Base-by-base conservation (phyloP, 495 filamentous ascomycete species). In the Aspergillus coremiiformis region DNA sequence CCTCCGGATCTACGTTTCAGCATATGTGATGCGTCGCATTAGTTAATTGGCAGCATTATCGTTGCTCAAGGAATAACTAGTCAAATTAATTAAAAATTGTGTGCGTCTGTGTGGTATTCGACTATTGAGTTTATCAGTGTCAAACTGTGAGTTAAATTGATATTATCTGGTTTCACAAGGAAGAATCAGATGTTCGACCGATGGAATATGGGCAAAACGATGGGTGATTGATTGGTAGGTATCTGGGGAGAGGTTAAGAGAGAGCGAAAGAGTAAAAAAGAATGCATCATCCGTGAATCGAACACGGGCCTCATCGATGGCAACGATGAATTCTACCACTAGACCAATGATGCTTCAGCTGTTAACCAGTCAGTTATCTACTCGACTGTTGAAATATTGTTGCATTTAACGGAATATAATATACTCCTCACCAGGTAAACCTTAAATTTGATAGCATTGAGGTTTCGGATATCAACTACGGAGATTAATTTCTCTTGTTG, bases 291-390 rank as follows among this genome's bases (percentile, higher is more conserved):
- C 73, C 73, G 74, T 71, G 75, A 78, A 76, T 78, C 75, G 75
- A 78, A 78, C 75, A 71, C 75, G 73, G 73, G 75, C 71, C 75
- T 77, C 75, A 65, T 78, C 75, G 75, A 78, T 78, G 73, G 75
- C 73, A 78, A 76, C 75, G 75, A 78, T 65, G 75, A 77, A 78
- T 78, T 78, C 72, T 78, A 78, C 74, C 74, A 77, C 74, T 77
- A 77, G 72, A 77, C 74, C 74, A 77, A 73, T 75, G 70, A 75
- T 75, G 74, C 74, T 68, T n/a, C n/a, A 11, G 9, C 3, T 9
- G 21, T 7, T 1, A 15, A 22, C n/a, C 15, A 14, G 26, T 41
- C 2, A 1, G 32, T n/a, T 35, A n/a, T 35, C 12, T 1, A 35
- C 5, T 12, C 12, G 14, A 10, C n/a, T 3, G 11, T 5, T 35